phyloP scores from a whole-genome alignment of 768 basidiomycete genomes.

The Boletus coccyginus region DNA sequence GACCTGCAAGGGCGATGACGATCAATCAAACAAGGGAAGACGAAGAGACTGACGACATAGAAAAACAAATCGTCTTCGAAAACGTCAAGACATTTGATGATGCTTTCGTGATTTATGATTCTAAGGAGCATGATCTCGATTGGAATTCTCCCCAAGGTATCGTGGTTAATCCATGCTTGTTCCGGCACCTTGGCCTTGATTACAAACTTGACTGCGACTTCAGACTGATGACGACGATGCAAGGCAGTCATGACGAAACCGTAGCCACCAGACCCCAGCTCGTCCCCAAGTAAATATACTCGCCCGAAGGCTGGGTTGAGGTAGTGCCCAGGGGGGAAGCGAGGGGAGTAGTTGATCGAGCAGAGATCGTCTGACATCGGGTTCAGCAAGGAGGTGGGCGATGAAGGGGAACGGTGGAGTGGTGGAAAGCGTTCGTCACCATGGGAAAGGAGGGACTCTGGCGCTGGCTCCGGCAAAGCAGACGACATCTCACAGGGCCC shows the following conservation, averaged over 20 bases:
- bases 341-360: conserved; percentile 37
- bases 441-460: conserved; percentile 23
- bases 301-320: conserved; percentile 60
- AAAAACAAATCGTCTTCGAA: conserved; percentile 84
- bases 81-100: conserved; percentile 79
- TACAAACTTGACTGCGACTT: conserved; percentile 96
- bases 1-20: conserved; percentile 46
- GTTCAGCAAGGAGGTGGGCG: background rate
- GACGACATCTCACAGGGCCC: background rate
- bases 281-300: conserved; percentile 62
- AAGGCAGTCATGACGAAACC: conserved; percentile 91
- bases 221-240: conserved; percentile 53
- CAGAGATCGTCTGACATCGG: conserved; percentile 11
- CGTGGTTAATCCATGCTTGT: conserved; percentile 55
- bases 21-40: background rate
- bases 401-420: conserved; percentile 1
- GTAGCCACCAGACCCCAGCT: conserved; percentile 89
- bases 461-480: background rate
- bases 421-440: conserved; percentile 4
- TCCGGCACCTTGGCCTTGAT: conserved; percentile 67
- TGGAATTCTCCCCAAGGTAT: conserved; percentile 62
- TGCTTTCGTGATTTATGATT: conserved; percentile 71
- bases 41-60: conserved; percentile 65
- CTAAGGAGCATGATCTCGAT: conserved; percentile 79
- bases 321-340: conserved; percentile 59